Evolutionary conservation across 768 basidiomycete species (phyloP), one percentile per base, ranked within the genome.

Genomic region (Phylloporus sp.): DNA sequence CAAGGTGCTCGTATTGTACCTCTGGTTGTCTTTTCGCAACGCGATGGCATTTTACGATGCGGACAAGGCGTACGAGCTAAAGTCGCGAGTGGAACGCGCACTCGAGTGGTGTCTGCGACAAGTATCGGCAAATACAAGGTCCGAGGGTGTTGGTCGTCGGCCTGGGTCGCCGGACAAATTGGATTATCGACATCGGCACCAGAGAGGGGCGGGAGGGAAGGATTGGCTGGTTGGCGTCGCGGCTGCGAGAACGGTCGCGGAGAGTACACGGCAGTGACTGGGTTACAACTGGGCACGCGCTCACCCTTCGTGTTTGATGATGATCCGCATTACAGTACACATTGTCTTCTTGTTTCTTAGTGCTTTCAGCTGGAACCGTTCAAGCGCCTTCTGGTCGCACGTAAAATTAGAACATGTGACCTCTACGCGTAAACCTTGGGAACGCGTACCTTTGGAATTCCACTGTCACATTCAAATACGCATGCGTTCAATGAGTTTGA

Each of bases 1-100:
- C 70, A 87, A 86, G 60, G 71, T 81, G 27, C 60, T 91, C 26
- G 83, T 86, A 13, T 59, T 87, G 20, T 97, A 97, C 69, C 72
- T 92, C 44, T 99, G 95, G 95, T 74, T 94, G 56, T 75, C 77
- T 18, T 84, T 81, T 65, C 84, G 94, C 34, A 76, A 81, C 52
- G 75, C 81, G 0, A 73, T 91, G 47, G 74, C 83, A 8, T 97
- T 88, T 65, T 68, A 78, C 5, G 75, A 86, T n/a, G 71, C 76
- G 28, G 64, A 71, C 6, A 66, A 70, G 24, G 86, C 83, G 2
- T 56, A 67, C 12, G 69, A 63, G 15, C 60, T 91, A 40, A 90
- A 92, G 64, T 63, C 63, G 12, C 70, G 85, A 24, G 72, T 84
- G 7, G 91, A 95, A 70, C 61, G 63, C 31, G 84, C 76, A 13